phyloP scores from a whole-genome alignment of 768 basidiomycete species.

The Favolaschia claudopus region DNA sequence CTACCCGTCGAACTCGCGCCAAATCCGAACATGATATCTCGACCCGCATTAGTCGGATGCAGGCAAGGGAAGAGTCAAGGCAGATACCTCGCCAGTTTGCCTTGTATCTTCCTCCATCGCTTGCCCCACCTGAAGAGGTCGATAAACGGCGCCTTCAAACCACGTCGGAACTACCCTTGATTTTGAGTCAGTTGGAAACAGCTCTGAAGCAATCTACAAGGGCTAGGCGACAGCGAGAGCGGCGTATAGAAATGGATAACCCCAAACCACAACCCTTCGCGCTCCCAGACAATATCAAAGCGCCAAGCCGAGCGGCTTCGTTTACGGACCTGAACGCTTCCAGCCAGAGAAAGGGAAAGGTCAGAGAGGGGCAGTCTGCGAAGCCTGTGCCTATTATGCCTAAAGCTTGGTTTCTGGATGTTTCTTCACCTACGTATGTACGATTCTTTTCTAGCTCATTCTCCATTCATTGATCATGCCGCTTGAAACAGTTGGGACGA shows the following conservation, averaged over 20 bases:
- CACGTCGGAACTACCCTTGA: constrained; percentile 52
- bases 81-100: constrained; percentile 69
- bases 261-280: constrained; percentile 36
- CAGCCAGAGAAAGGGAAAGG: constrained; percentile 55
- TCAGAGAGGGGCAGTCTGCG: constrained; percentile 34
- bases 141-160: constrained; percentile 48
- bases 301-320: constrained; percentile 38
- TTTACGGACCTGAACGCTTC: constrained; percentile 35
- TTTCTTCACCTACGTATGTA: constrained; percentile 85
- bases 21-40: constrained; percentile 67
- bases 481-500: too few species aligned
- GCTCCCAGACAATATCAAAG: constrained; percentile 37
- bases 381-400: constrained; percentile 33
- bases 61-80: constrained; percentile 67
- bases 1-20: constrained; percentile 52
- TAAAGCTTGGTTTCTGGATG: constrained; percentile 90
- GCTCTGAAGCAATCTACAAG: constrained; percentile 51
- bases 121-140: constrained; percentile 20
- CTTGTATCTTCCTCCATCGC: constrained; percentile 64
- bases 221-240: constrained; percentile 37
- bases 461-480: too few species aligned
- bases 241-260: constrained; percentile 12
- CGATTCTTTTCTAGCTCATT: too few species aligned
- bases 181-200: constrained; percentile 58
- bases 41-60: constrained; percentile 64